These are phyloP conservation scores for Zygosaccharomyces siamensis DNA, from an alignment of 805 yeast species.

Conservation along the genomic window DNA sequence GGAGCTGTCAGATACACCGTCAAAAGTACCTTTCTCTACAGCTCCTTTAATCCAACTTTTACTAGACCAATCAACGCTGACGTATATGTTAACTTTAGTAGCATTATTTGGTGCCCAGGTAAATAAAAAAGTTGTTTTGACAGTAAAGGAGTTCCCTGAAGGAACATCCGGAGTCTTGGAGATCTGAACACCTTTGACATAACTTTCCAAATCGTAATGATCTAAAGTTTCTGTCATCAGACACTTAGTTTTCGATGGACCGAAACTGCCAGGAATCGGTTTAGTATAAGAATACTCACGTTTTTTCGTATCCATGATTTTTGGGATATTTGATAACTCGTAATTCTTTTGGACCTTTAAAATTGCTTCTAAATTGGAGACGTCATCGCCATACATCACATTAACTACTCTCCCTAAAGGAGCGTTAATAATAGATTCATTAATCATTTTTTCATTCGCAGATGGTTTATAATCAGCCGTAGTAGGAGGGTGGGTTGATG, in stretches of 20 bases:
- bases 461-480: conserved; percentile 40
- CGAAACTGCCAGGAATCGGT: conserved; percentile 63
- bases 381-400: conserved; percentile 60
- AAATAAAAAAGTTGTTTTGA: conserved; percentile 51
- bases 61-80: conserved; percentile 63
- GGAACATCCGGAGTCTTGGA: conserved; percentile 83
- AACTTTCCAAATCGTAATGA: conserved; percentile 44
- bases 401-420: conserved; percentile 61
- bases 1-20: conserved; percentile 64
- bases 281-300: conserved; percentile 56
- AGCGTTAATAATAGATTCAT: conserved; percentile 50
- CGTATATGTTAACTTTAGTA: conserved; percentile 50
- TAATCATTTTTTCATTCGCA: conserved; percentile 50
- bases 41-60: conserved; percentile 76
- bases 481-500: conserved; percentile 48
- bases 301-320: conserved; percentile 33
- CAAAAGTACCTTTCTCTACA: conserved; percentile 67
- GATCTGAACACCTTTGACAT: conserved; percentile 47
- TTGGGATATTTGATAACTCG: conserved; percentile 49
- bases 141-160: conserved; percentile 62
- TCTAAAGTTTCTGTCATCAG: conserved; percentile 56
- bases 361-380: conserved; percentile 40
- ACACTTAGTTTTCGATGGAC: conserved; percentile 73
- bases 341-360: conserved; percentile 60
- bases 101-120: conserved; percentile 59